A percentile compares a stretch with the other conserved stretches of the same genome.
Conservation (phyloP, 2,329 filamentous ascomycete species). For the Cytospora piceae region DNA sequence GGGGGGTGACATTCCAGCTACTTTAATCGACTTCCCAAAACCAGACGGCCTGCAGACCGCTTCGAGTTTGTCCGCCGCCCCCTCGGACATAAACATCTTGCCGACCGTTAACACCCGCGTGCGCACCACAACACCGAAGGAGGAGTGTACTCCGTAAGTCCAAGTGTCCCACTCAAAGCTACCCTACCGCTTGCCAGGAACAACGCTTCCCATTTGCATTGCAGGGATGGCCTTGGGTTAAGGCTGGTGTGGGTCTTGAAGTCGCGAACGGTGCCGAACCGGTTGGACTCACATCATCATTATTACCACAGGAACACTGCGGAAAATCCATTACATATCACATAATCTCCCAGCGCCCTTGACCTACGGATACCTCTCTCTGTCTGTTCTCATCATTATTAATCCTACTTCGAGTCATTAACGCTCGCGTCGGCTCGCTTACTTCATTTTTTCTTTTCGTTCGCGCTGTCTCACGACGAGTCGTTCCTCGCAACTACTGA, state of each 20-base stretch:
- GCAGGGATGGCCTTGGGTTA: slow-evolving; percentile 25
- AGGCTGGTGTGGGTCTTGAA: slow-evolving; percentile 17
- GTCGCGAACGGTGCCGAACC: slow-evolving; percentile 27
- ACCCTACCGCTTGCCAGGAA: background rate
- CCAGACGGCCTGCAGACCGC: slow-evolving; percentile 21
- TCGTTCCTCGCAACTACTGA: slow-evolving; percentile 6
- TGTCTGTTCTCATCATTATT: slow-evolving; percentile 29
- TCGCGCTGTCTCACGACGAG: slow-evolving; percentile 4
- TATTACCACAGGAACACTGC: slow-evolving; percentile 16
- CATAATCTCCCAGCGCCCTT: slow-evolving; percentile 28
- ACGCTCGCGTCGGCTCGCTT: slow-evolving; percentile 9
- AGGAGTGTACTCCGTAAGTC: slow-evolving; percentile 3
- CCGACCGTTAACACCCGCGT: slow-evolving; percentile 38
- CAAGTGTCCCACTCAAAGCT: background rate
- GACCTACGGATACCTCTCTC: slow-evolving; percentile 6
- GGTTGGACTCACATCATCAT: slow-evolving; percentile 26
- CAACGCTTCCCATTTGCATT: background rate
- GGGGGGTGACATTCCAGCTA: slow-evolving; percentile 19
- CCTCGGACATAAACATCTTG: slow-evolving; percentile 46
- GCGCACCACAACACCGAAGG: slow-evolving; percentile 21
- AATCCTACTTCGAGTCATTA: slow-evolving; percentile 28
- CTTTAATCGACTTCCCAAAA: slow-evolving; percentile 19
- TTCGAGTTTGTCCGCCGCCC: slow-evolving; percentile 23
- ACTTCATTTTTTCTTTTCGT: slow-evolving; percentile 22
- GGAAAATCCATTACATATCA: slow-evolving; percentile 31